Evolutionary conservation across 345 rosid species (phyloP).

Genomic region (Eucalyptus regnans): DNA sequence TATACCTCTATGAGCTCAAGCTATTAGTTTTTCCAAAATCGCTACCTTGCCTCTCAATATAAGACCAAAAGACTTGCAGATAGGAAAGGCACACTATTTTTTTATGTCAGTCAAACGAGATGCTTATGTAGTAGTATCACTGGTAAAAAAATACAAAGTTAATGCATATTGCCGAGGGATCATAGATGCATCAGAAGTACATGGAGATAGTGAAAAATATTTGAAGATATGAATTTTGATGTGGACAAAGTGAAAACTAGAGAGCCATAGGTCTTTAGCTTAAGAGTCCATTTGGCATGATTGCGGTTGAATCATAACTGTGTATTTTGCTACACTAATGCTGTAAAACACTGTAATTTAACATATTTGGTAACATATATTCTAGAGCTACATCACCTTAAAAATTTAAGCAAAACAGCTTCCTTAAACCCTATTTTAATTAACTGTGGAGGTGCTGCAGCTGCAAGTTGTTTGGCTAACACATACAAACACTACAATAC

Average conservation of each 20-base stretch:
- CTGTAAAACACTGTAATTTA: neutral
- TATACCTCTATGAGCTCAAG: neutral
- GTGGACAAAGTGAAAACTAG: neutral
- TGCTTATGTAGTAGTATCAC: neutral
- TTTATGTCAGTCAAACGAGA: neutral
- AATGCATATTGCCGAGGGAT: neutral
- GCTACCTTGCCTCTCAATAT: neutral
- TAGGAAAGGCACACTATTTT: neutral
- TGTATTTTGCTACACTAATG: neutral
- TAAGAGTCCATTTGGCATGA: neutral
- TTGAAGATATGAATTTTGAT: neutral
- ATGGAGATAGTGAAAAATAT: neutral
- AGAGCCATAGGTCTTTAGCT: neutral
- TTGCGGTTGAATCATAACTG: neutral
- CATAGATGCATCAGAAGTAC: neutral
- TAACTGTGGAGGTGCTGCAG: neutral
- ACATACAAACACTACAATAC: neutral
- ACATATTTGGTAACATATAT: neutral
- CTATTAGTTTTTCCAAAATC: neutral
- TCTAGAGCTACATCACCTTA: neutral
- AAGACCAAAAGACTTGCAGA: neutral
- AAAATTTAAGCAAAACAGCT: neutral
- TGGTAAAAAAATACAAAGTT: neutral
- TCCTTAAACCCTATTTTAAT: neutral
- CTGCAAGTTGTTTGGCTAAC: neutral